Evolutionary conservation across 2,329 filamentous ascomycete genomes (phyloP).

Genomic region (Colletotrichum chrysophilum): DNA sequence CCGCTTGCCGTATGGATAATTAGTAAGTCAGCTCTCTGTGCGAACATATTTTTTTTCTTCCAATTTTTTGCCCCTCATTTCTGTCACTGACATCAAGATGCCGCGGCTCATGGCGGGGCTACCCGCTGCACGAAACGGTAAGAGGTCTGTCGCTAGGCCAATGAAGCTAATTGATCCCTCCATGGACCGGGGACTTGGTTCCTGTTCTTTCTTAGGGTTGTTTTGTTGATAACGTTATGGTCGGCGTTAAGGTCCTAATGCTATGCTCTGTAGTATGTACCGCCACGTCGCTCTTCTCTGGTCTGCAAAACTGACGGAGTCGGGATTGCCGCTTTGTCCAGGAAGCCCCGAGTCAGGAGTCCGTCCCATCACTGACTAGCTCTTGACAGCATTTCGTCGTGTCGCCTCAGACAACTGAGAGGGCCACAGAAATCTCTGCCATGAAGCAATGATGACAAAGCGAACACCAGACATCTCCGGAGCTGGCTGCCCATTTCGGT

Average conservation of each 20-base stretch:
- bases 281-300: background rate
- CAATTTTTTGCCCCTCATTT: slow-evolving; percentile 8
- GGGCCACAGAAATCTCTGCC: background rate
- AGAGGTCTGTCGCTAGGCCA: background rate
- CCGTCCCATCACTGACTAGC: background rate
- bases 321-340: background rate
- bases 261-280: background rate
- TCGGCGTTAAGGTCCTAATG: background rate
- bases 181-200: background rate
- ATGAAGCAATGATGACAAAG: slow-evolving; percentile 15
- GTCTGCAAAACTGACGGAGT: background rate
- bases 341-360: slow-evolving; percentile 9
- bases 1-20: background rate
- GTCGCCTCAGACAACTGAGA: background rate
- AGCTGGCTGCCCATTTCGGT: background rate
- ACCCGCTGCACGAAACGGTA: background rate
- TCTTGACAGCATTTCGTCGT: background rate
- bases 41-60: background rate
- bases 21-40: background rate
- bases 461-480: background rate
- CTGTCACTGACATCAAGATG: slow-evolving; percentile 4
- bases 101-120: slow-evolving; percentile 12
- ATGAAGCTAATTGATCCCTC: background rate
- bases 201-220: background rate
- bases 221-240: background rate